Conservation (phyloP, 179 eudicot species). For the Beta macrorhiza region DNA sequence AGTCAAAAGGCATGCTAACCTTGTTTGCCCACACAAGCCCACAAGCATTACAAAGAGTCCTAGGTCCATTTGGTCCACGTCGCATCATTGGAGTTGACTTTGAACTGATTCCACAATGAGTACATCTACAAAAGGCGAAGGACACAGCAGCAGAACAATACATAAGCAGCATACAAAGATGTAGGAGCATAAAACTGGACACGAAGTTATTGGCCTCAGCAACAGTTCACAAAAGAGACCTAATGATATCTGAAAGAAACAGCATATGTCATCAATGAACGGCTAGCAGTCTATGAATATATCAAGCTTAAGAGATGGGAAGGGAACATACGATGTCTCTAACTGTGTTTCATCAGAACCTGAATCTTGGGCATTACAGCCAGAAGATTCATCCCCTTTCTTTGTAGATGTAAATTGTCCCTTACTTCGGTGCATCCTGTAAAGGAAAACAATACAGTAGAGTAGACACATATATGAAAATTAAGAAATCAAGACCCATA, state of each 20-base stretch:
- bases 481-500: neutral
- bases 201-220: neutral
- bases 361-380: conserved; percentile 39
- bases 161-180: conserved; percentile 3
- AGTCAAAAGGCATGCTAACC: conserved; percentile 37
- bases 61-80: conserved; percentile 79
- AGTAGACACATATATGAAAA: neutral
- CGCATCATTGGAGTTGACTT: conserved; percentile 85
- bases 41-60: conserved; percentile 91
- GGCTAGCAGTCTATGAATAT: neutral
- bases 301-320: neutral
- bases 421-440: conserved; percentile 62
- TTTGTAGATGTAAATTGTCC: conserved; percentile 67
- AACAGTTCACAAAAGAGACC: neutral
- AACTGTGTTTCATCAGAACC: conserved; percentile 38
- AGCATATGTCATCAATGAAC: neutral
- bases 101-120: conserved; percentile 65
- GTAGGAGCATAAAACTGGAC: neutral
- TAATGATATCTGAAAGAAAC: neutral
- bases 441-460: conserved; percentile 8
- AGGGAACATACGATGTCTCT: conserved; percentile 27
- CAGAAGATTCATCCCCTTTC: conserved; percentile 43
- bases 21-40: conserved; percentile 84
- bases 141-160: neutral
- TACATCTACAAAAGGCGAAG: conserved; percentile 38